Conservation (phyloP, 2,329 filamentous ascomycete species). For the Trichoderma simmonsii region DNA sequence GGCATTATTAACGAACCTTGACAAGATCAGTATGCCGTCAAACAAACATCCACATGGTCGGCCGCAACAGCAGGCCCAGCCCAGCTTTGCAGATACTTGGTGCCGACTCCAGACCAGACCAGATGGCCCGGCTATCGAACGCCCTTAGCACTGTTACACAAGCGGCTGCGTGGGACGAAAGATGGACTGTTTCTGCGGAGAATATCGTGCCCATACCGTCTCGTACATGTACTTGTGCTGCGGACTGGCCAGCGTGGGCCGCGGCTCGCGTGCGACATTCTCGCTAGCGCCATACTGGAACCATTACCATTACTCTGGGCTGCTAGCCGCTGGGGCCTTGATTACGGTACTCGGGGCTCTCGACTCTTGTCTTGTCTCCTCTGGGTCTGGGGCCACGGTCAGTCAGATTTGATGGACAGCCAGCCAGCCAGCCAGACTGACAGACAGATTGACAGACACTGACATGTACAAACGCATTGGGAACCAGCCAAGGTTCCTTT, state of each 20-base stretch:
- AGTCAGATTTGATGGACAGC: not conserved
- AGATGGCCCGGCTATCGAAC: conserved; percentile 9
- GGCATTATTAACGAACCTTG: not conserved
- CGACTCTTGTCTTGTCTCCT: not conserved
- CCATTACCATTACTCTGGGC: conserved; percentile 32
- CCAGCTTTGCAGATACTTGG: not conserved
- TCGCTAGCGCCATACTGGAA: conserved; percentile 32
- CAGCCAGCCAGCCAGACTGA: not conserved
- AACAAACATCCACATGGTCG: not conserved
- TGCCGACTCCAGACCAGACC: not conserved
- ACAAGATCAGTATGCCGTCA: not conserved
- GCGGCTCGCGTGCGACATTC: conserved; percentile 28
- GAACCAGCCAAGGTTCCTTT: not conserved
- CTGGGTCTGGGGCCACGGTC: not conserved
- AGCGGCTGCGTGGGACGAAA: conserved; percentile 6
- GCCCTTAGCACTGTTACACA: not conserved
- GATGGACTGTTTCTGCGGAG: conserved; percentile 15
- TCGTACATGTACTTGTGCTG: conserved; percentile 5
- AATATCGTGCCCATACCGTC: conserved; percentile 15
- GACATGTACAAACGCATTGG: not conserved
- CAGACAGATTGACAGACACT: not conserved
- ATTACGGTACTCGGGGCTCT: conserved; percentile 13
- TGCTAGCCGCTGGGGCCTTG: conserved; percentile 20
- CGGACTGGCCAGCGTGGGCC: conserved; percentile 26
- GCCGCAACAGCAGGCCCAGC: not conserved